Conservation (phyloP, 2,329 filamentous ascomycete species). For the Arthroderma uncinatum region DNA sequence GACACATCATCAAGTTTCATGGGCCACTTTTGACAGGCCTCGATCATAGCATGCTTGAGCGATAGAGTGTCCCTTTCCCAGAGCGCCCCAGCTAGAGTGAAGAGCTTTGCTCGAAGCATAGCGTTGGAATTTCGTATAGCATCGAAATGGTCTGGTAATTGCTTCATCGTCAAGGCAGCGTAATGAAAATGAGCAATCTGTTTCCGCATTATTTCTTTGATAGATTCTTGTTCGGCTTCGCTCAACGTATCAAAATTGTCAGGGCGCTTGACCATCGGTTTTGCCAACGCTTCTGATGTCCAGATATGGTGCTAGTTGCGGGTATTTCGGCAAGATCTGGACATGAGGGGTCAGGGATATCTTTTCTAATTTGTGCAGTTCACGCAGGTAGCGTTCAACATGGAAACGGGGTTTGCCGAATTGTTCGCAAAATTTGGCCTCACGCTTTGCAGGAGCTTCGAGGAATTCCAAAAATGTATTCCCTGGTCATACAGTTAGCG, state of each 20-base stretch:
- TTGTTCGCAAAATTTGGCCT: constrained; percentile 14
- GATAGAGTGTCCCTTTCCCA: constrained; percentile 24
- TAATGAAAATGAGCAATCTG: constrained; percentile 21
- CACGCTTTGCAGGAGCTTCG: constrained; percentile 14
- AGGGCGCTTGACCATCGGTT: constrained; percentile 19
- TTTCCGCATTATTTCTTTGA: constrained; percentile 18
- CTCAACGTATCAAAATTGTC: constrained; percentile 18
- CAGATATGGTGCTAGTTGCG: constrained; percentile 17
- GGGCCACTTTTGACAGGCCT: constrained; percentile 18
- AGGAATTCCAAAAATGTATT: constrained; percentile 13
- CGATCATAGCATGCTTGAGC: constrained; percentile 19
- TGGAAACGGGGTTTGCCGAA: constrained; percentile 18
- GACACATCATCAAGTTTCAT: not conserved
- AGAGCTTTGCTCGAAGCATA: constrained; percentile 16
- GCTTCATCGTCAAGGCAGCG: constrained; percentile 18
- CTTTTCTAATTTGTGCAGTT: not conserved
- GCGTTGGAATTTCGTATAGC: constrained; percentile 14
- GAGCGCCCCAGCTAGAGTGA: constrained; percentile 11
- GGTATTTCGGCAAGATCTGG: constrained; percentile 18
- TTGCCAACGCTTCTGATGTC: constrained; percentile 17
- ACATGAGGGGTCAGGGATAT: constrained; percentile 15
- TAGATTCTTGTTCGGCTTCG: constrained; percentile 16
- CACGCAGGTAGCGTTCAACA: not conserved
- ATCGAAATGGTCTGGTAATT: constrained; percentile 20
- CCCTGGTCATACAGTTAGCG: constrained; percentile 2